Evolutionary conservation across 306 rosid species (phyloP), one percentile per base, ranked within the genome.

Genomic region (Betula pendula): DNA sequence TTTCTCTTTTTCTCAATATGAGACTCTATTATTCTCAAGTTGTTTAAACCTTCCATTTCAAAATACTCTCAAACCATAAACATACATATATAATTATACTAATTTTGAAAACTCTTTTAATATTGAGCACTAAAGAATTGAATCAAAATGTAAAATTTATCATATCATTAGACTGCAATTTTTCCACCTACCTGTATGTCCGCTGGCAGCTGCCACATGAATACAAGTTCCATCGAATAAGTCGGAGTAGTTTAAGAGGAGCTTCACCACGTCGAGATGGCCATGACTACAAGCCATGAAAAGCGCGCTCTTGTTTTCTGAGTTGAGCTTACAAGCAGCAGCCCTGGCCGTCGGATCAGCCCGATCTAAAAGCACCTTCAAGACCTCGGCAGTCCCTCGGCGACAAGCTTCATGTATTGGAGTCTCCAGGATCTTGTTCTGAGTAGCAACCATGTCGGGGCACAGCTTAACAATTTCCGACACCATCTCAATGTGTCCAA

Each of bases 401-500:
- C 71, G 55, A 76, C 91, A 89, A 72, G 89, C 93, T 71, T 88
- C 93, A 31, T 92, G 95, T 47, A 88, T 22, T 19, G 95, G 95
- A 47, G 95, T 92, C 79, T 89, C 90, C 20, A 73, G 43, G 53
- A 75, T 68, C 43, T 79, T 81, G 75, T 92, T 87, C 80, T 82
- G 85, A 3, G 89, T 78, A 67, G 81, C 79, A 77, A 81, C 92
- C 93, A 92, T 70, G 45, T 87, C 87, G 15, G 97, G 95, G 40
- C 75, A 79, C 50, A 87, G 7, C 73, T 73, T 85, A 22, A 84
- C 42, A 29, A 88, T 90, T 51, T 85, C 89, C 8, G 78, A 70
- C 27, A 85, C 95, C 38, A 88, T 81, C 33, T 81, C 86, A 16
- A 24, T 15, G 75, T 84, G 86, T 13, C 90, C 95, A 56, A 81